These are phyloP conservation scores for Penicillium angulare DNA, from an alignment of 495 filamentous ascomycete genomes.

Conservation along the genomic window DNA sequence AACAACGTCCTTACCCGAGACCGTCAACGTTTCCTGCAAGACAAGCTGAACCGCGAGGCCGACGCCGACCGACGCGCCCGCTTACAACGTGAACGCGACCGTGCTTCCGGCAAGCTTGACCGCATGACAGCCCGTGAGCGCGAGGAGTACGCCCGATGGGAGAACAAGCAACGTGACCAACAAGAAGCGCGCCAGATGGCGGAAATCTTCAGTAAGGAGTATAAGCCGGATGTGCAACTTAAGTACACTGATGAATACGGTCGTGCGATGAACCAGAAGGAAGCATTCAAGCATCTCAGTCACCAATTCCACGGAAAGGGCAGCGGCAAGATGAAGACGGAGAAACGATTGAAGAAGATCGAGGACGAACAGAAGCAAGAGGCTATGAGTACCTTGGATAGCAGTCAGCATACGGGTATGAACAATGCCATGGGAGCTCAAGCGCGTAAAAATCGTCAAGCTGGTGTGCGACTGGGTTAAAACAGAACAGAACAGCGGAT, in stretches of 20 bases:
- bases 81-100: slow-evolving; percentile 83
- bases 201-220: slow-evolving; percentile 79
- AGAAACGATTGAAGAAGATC: slow-evolving; percentile 95
- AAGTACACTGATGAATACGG: slow-evolving; percentile 89
- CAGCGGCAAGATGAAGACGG: slow-evolving; percentile 95
- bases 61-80: slow-evolving; percentile 76
- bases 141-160: slow-evolving; percentile 82
- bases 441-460: slow-evolving; percentile 81
- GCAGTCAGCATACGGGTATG: slow-evolving; percentile 79
- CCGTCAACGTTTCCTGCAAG: slow-evolving; percentile 75
- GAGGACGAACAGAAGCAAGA: slow-evolving; percentile 88
- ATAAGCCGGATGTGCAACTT: slow-evolving; percentile 85
- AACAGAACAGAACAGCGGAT: no score
- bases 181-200: slow-evolving; percentile 75
- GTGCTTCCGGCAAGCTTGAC: slow-evolving; percentile 75
- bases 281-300: slow-evolving; percentile 91
- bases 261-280: slow-evolving; percentile 82
- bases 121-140: slow-evolving; percentile 84
- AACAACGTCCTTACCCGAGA: slow-evolving; percentile 69
- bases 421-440: slow-evolving; percentile 68
- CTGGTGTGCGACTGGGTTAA: slow-evolving; percentile 81
- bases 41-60: slow-evolving; percentile 69
- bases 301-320: slow-evolving; percentile 99
- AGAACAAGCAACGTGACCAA: slow-evolving; percentile 84
- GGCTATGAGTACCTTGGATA: slow-evolving; percentile 77